These are phyloP conservation scores for Aspergillus funiculosus DNA, from an alignment of 495 filamentous ascomycete species.

Conservation along the genomic window DNA sequence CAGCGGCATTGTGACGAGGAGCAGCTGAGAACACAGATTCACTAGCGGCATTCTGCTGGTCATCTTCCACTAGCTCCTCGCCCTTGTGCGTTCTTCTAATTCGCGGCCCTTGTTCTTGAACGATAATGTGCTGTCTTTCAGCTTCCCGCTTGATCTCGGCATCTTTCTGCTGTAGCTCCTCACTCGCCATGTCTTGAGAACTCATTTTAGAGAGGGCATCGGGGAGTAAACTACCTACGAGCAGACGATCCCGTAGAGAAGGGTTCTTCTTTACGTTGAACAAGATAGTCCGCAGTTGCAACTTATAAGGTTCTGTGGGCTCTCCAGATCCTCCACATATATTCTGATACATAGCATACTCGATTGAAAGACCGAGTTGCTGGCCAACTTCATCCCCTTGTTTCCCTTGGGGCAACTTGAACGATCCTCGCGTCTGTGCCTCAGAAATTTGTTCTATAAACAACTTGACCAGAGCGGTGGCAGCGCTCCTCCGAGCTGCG, in stretches of 20 bases:
- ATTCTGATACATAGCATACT: slow-evolving; percentile 61
- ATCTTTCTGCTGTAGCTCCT: slow-evolving; percentile 76
- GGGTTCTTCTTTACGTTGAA: slow-evolving; percentile 84
- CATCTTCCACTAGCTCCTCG: slow-evolving; percentile 80
- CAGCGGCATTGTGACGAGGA: slow-evolving; percentile 33
- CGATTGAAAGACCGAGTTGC: slow-evolving; percentile 62
- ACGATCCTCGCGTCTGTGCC: slow-evolving; percentile 45
- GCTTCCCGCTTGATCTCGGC: slow-evolving; percentile 69
- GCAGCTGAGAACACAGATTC: slow-evolving; percentile 47
- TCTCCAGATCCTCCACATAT: slow-evolving; percentile 46
- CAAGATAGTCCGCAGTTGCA: slow-evolving; percentile 57
- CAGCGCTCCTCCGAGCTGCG: slow-evolving; percentile 45
- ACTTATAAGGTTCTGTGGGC: slow-evolving; percentile 48
- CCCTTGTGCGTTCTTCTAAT: slow-evolving; percentile 92
- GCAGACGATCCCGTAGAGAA: slow-evolving; percentile 67
- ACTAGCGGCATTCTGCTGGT: slow-evolving; percentile 38
- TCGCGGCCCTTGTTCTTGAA: slow-evolving; percentile 75
- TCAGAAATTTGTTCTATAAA: slow-evolving; percentile 50
- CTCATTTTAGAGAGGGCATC: slow-evolving; percentile 76
- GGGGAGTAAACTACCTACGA: slow-evolving; percentile 62
- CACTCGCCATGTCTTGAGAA: slow-evolving; percentile 80
- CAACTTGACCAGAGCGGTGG: slow-evolving; percentile 46
- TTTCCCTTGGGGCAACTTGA: slow-evolving; percentile 48
- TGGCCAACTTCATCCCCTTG: slow-evolving; percentile 47
- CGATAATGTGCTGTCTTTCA: slow-evolving; percentile 81